These are phyloP conservation scores for Avena insularis DNA, from an alignment of 176 grass and related monocot genomes.

Conservation along the genomic window DNA sequence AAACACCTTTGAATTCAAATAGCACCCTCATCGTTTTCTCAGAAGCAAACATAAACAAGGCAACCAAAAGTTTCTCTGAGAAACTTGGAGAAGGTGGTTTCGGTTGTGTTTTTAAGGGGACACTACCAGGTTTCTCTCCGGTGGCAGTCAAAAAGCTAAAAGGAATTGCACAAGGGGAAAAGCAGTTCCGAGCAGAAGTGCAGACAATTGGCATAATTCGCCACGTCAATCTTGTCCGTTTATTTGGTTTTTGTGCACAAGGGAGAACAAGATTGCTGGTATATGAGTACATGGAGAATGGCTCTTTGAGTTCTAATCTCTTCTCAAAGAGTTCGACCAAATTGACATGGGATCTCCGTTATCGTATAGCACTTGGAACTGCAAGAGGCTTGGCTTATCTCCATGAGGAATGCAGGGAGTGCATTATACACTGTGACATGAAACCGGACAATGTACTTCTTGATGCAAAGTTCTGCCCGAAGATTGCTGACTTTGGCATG, in stretches of 20 bases:
- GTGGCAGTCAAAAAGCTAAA: background rate
- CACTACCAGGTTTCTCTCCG: background rate
- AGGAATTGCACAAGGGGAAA: background rate
- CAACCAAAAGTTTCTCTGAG: background rate
- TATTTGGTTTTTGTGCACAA: background rate
- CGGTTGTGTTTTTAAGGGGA: background rate
- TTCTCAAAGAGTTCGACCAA: too few relatives aligned
- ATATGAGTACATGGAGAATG: too few relatives aligned
- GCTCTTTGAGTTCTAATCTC: too few relatives aligned
- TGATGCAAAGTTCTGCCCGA: too few relatives aligned
- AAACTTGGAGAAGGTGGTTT: background rate
- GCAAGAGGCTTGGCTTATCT: too few relatives aligned
- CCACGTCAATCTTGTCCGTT: background rate
- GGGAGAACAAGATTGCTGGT: too few relatives aligned
- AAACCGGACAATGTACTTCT: too few relatives aligned
- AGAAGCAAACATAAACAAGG: background rate
- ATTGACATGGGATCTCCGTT: too few relatives aligned
- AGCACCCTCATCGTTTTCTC: background rate
- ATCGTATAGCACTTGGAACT: too few relatives aligned
- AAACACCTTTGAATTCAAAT: slow-evolving; percentile 9
- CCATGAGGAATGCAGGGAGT: too few relatives aligned
- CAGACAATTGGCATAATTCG: background rate
- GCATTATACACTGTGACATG: too few relatives aligned
- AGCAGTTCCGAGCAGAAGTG: background rate
- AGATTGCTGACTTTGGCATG: too few relatives aligned